Percentiles rank a stretch among this genome's conserved stretches.
phyloP scores from a whole-genome alignment of 495 filamentous ascomycete genomes.

The Cryomyces minteri region DNA sequence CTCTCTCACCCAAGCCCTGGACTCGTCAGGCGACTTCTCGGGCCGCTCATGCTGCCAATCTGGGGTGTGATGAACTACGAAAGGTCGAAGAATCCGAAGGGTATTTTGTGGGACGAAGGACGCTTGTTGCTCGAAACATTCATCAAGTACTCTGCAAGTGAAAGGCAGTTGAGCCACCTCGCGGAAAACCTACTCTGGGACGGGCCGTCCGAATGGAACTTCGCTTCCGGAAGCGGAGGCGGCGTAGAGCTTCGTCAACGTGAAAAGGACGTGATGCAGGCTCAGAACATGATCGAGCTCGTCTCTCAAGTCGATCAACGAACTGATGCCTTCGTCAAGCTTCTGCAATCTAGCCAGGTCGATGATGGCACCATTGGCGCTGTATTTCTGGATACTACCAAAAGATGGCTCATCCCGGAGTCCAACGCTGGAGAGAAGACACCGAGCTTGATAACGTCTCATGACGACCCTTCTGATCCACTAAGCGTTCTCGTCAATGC shows the following conservation, averaged over 20 bases:
- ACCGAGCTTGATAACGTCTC: not conserved
- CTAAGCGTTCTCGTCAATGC: not conserved
- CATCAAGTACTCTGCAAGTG: slow-evolving; percentile 27
- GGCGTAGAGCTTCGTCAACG: slow-evolving; percentile 21
- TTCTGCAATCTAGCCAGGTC: slow-evolving; percentile 32
- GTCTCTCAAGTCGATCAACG: slow-evolving; percentile 28
- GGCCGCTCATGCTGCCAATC: slow-evolving; percentile 43
- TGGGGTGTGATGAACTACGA: slow-evolving; percentile 33
- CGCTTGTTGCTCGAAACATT: slow-evolving; percentile 26
- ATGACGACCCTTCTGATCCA: not conserved
- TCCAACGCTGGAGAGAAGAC: not conserved
- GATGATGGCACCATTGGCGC: slow-evolving; percentile 38
- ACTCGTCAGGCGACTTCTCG: slow-evolving; percentile 48
- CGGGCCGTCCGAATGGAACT: slow-evolving; percentile 31
- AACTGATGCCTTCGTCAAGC: slow-evolving; percentile 31
- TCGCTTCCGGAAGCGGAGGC: slow-evolving; percentile 14
- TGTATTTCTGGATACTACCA: slow-evolving; percentile 45
- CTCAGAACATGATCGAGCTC: slow-evolving; percentile 20
- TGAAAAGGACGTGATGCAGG: slow-evolving; percentile 6
- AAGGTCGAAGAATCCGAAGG: slow-evolving; percentile 27
- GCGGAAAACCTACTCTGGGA: slow-evolving; percentile 33
- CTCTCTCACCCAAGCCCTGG: slow-evolving; percentile 55
- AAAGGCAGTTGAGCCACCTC: slow-evolving; percentile 26
- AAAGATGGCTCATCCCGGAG: slow-evolving; percentile 34
- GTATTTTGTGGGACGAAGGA: slow-evolving; percentile 15